Conservation (phyloP, 805 yeast species). For the Nakazawaea wickerhamii region DNA sequence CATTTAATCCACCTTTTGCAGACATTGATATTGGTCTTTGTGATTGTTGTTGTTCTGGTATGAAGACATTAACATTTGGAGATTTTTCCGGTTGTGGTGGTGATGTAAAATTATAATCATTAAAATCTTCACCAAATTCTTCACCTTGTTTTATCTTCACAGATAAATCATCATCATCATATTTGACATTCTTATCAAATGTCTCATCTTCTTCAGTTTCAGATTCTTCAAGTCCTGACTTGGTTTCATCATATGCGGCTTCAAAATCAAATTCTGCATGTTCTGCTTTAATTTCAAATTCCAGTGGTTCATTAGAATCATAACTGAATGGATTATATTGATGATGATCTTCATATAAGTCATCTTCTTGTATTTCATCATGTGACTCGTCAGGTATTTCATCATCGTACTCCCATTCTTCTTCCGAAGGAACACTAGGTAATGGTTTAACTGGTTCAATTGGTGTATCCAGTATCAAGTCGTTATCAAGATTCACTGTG, state of each 20-base stretch:
- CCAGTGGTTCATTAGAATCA: background rate
- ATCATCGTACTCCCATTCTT: background rate
- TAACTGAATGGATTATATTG: conserved; percentile 6
- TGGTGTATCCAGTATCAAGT: background rate
- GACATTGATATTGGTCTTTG: conserved; percentile 37
- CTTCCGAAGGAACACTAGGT: conserved; percentile 5
- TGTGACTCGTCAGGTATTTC: background rate
- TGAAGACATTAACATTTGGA: background rate
- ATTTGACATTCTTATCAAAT: background rate
- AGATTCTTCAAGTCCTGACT: background rate
- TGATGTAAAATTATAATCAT: conserved; percentile 2
- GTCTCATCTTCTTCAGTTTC: conserved; percentile 8
- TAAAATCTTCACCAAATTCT: conserved; percentile 12
- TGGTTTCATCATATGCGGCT: background rate
- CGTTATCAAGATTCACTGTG: conserved; percentile 26
- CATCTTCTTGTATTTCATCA: background rate
- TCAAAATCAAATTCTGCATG: conserved; percentile 1
- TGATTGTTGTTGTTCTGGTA: background rate
- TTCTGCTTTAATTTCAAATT: background rate
- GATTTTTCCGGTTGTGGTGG: background rate
- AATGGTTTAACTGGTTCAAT: background rate
- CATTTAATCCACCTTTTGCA: conserved; percentile 55
- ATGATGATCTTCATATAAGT: background rate
- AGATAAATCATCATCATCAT: conserved; percentile 3
- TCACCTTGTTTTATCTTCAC: conserved; percentile 9